Percentiles rank a stretch among this genome's conserved stretches.
phyloP scores from a whole-genome alignment of 1,284 basidiomycete species.

The Athelia psychrophila region DNA sequence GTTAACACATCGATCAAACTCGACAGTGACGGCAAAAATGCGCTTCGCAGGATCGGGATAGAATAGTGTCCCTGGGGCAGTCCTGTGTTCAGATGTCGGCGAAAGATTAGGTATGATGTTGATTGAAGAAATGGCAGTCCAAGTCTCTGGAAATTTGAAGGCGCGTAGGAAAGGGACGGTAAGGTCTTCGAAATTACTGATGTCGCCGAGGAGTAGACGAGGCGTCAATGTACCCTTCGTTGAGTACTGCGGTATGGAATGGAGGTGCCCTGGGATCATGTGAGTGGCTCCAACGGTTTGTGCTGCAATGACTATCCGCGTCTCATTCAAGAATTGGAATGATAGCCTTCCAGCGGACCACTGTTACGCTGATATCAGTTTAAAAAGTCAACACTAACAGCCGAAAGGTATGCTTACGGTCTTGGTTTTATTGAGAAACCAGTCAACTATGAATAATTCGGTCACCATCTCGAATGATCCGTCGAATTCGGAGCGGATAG shows the following conservation, averaged over 20 bases:
- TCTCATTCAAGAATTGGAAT: conserved; percentile 27
- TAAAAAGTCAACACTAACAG: neutral
- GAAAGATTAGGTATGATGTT: conserved; percentile 28
- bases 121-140: conserved; percentile 24
- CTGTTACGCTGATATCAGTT: conserved; percentile 8
- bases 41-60: conserved; percentile 23
- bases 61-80: conserved; percentile 23
- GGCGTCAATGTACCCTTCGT: conserved; percentile 2
- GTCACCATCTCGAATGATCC: conserved; percentile 27
- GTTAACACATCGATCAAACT: conserved; percentile 23
- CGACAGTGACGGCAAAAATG: conserved; percentile 22
- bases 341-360: conserved; percentile 27
- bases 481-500: conserved; percentile 27
- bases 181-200: conserved; percentile 7
- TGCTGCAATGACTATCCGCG: conserved; percentile 18
- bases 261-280: neutral
- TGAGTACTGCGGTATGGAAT: conserved; percentile 10
- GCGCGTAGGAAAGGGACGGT: conserved; percentile 14
- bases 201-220: conserved; percentile 20
- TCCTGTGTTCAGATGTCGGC: conserved; percentile 7
- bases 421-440: conserved; percentile 17
- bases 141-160: conserved; percentile 27
- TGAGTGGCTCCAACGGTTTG: conserved; percentile 28
- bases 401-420: neutral
- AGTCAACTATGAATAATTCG: conserved; percentile 26